Base-by-base conservation (phyloP, 306 rosid genomes). In the Inga oerstediana region DNA sequence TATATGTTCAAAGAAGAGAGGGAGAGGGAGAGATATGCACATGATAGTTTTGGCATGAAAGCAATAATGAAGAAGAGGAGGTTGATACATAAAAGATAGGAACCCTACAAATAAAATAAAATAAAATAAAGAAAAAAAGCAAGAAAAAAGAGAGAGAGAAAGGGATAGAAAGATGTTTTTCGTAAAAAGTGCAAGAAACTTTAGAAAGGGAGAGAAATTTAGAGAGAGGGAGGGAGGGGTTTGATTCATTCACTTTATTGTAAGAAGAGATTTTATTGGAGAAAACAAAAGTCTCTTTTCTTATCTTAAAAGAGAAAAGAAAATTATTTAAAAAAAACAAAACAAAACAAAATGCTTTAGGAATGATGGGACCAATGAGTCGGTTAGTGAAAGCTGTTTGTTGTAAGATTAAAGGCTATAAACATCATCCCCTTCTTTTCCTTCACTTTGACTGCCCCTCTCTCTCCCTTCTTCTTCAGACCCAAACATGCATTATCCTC, bases 301-400 rank as follows among this genome's bases (percentile, higher is more conserved):
- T 4, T 22, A 7, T 54, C 61, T 54, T 7, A 54, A 54, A 54
- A 54, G 20, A 10, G 10, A 59, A 59, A n/a, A 22, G 1, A 10
- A 59, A 32, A 48, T 11, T 48, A 48, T 11, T 48, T 3, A 2
- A 48, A 46, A 46, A 46, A 13, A 5, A 30, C 3, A 64, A 64
- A 13, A 30, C 6, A 13, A 64, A 34, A 35, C n/a, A 66, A 34
- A 32, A 13, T 10, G 7, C 39, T 8, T 15, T 46, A 86, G 74
- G 77, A 87, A 84, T 70, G 88, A 72, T 89, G 88, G 86, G 88
- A 86, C 90, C 88, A 17, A 75, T 8, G 82, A 74, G 59, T 77
- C 78, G 66, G 59, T 39, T 72, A 77, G 82, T 48, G 62, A 83
- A 64, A 76, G 82, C 75, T 80, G 24, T 8, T 22, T 59, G 66